These are phyloP conservation scores for Salvia miltiorrhiza DNA, from an alignment of 257 asterid species.

Conservation along the genomic window DNA sequence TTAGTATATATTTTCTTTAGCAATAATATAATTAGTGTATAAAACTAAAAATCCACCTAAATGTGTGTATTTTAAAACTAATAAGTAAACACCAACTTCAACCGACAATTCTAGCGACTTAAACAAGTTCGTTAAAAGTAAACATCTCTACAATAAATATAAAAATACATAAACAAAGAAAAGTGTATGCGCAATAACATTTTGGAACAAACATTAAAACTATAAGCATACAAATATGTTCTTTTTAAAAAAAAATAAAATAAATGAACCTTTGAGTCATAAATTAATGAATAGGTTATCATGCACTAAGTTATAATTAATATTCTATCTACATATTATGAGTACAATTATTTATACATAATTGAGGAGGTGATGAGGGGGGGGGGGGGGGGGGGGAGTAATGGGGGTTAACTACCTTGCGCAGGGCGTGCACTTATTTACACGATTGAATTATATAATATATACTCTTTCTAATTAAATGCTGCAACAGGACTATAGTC, in stretches of 20 bases:
- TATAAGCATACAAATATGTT: neutral
- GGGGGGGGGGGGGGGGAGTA: neutral
- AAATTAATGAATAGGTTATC: neutral
- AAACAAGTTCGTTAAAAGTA: no score
- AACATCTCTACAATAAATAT: no score
- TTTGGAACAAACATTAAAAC: neutral
- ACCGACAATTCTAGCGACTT: no score
- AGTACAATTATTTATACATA: conserved; percentile 22
- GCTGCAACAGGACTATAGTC: no score
- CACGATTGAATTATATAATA: conserved; percentile 21
- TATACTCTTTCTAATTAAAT: conserved; percentile 15
- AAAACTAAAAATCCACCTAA: no score
- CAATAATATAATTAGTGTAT: no score
- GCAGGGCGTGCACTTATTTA: conserved; percentile 21
- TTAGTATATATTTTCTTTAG: no score
- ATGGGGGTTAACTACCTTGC: neutral
- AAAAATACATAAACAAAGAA: no score
- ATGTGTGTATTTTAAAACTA: no score
- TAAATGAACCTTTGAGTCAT: neutral
- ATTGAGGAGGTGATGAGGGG: conserved; percentile 6
- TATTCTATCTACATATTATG: neutral
- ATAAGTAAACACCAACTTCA: no score
- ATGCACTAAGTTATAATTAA: neutral
- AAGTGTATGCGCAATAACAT: no score
- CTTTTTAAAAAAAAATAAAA: no score